Conservation (phyloP, 371 early-diverging fungal species). For the Rhizomucor miehei region DNA sequence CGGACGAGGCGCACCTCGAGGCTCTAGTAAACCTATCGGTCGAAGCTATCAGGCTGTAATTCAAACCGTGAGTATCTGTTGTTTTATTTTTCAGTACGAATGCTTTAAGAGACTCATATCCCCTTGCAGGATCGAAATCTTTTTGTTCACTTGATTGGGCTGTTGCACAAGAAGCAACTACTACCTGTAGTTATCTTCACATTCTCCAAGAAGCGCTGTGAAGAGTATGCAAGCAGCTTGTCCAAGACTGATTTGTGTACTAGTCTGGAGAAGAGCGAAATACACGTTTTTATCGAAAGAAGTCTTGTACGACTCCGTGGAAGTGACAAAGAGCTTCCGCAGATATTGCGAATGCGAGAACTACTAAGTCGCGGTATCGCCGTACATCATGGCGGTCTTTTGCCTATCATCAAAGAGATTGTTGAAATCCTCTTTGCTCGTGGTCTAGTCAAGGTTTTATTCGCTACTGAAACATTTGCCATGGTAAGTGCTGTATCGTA, state of each 20-base stretch:
- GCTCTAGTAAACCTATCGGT: conserved; percentile 39
- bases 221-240: conserved; percentile 84
- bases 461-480: conserved; percentile 55
- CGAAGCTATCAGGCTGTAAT: conserved; percentile 37
- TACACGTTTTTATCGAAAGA: conserved; percentile 85
- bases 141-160: conserved; percentile 77
- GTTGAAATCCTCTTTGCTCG: conserved; percentile 97
- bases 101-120: too few species aligned
- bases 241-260: conserved; percentile 78
- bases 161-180: conserved; percentile 71
- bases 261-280: conserved; percentile 78
- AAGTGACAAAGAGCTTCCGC: conserved; percentile 86
- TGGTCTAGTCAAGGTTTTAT: conserved; percentile 85
- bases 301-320: conserved; percentile 78
- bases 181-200: conserved; percentile 97
- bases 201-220: conserved; percentile 97
- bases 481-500: conserved; percentile 26
- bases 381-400: conserved; percentile 96
- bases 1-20: conserved; percentile 44
- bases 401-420: conserved; percentile 99
- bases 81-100: too few species aligned
- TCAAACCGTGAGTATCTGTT: conserved; percentile 36
- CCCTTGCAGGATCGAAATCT: conserved; percentile 80
- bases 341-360: conserved; percentile 84
- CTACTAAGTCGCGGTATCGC: conserved; percentile 92